phyloP scores from a whole-genome alignment of 2,329 filamentous ascomycete species.

The Nothophoma quercina region DNA sequence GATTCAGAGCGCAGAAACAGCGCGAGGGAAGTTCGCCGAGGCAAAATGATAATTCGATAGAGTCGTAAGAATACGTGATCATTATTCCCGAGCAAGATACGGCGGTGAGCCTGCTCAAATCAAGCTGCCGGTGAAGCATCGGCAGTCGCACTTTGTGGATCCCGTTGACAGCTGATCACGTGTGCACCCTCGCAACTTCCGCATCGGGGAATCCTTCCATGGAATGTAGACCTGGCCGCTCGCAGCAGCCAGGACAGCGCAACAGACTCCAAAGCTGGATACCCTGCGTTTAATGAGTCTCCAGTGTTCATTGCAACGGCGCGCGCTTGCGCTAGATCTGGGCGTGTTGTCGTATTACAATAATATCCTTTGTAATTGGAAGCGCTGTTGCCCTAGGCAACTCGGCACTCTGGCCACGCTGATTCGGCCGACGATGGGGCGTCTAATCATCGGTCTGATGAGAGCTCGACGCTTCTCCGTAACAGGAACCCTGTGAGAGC shows the following conservation, averaged over 20 bases:
- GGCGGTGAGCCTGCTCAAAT: constrained; percentile 18
- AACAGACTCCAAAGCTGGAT: constrained; percentile 6
- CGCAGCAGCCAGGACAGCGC: constrained; percentile 11
- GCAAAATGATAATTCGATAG: constrained; percentile 1
- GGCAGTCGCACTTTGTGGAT: constrained; percentile 16
- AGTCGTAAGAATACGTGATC: constrained; percentile 7
- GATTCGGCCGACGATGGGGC: constrained; percentile 18
- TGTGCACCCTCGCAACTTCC: constrained; percentile 9
- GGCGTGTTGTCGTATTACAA: constrained; percentile 18
- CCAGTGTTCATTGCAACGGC: constrained; percentile 20
- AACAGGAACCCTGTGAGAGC: neutral
- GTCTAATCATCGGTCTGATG: constrained; percentile 12
- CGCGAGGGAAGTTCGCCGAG: constrained; percentile 11
- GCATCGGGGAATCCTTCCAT: constrained; percentile 20
- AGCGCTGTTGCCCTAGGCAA: constrained; percentile 22
- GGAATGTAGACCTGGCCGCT: constrained; percentile 14
- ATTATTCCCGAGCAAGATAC: constrained; percentile 20
- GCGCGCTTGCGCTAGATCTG: constrained; percentile 16
- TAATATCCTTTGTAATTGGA: constrained; percentile 21
- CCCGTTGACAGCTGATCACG: constrained; percentile 5
- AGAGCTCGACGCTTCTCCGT: neutral
- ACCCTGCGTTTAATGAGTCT: constrained; percentile 20
- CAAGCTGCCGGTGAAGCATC: constrained; percentile 20
- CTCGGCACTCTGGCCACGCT: constrained; percentile 16
- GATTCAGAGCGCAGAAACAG: constrained; percentile 5